A percentile compares a stretch with the other conserved stretches of the same genome.
These are phyloP conservation scores for Podosphaera aphanis DNA, from an alignment of 2,329 filamentous ascomycete species.

Conservation along the genomic window DNA sequence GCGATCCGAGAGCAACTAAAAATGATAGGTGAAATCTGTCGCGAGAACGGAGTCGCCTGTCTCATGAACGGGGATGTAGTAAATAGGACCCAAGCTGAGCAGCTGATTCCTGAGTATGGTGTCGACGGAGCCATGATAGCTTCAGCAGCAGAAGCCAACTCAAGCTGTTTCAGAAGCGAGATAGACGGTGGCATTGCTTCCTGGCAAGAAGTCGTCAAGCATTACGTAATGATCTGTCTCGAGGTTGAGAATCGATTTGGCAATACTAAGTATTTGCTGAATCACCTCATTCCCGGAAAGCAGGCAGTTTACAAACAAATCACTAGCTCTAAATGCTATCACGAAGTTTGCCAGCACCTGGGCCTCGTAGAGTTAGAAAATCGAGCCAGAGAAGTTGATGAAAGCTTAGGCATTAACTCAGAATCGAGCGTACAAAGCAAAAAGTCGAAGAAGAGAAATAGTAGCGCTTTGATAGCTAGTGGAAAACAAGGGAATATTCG, in stretches of 20 bases:
- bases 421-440: slow-evolving; percentile 6
- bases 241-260: slow-evolving; percentile 66
- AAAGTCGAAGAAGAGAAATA: slow-evolving; percentile 10
- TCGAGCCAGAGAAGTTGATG: slow-evolving; percentile 41
- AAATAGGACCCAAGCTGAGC: slow-evolving; percentile 44
- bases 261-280: slow-evolving; percentile 81
- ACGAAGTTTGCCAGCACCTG: slow-evolving; percentile 40
- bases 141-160: slow-evolving; percentile 72
- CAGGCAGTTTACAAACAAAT: slow-evolving; percentile 36
- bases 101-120: slow-evolving; percentile 54
- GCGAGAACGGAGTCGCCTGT: slow-evolving; percentile 68
- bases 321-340: slow-evolving; percentile 45
- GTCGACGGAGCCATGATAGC: slow-evolving; percentile 96
- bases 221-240: slow-evolving; percentile 51
- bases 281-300: slow-evolving; percentile 69
- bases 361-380: slow-evolving; percentile 38
- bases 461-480: slow-evolving; percentile 24
- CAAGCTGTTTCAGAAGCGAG: slow-evolving; percentile 56
- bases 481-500: slow-evolving; percentile 20
- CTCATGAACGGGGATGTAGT: slow-evolving; percentile 89
- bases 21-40: slow-evolving; percentile 65
- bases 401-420: slow-evolving; percentile 10
- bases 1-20: slow-evolving; percentile 68
- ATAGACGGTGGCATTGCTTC: slow-evolving; percentile 44
- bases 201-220: slow-evolving; percentile 56